These are phyloP conservation scores for Dictyostelium purpureum DNA, from an alignment of 78 protist species.

Conservation along the genomic window DNA sequence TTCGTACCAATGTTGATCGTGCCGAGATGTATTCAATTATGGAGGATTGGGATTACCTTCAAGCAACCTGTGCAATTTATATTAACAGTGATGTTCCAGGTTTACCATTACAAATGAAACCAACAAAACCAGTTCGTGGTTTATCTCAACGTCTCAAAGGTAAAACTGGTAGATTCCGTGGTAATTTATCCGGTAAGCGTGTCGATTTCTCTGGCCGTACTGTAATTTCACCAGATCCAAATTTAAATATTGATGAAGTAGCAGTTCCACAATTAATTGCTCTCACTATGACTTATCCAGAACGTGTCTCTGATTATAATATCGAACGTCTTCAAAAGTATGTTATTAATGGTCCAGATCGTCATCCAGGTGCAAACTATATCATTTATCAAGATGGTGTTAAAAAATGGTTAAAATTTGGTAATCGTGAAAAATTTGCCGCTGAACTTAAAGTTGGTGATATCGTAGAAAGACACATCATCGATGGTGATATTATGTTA, in stretches of 20 bases:
- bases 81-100: slow-evolving; percentile 90
- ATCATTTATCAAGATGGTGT: slow-evolving; percentile 75
- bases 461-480: slow-evolving; percentile 98
- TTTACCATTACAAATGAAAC: slow-evolving; percentile 69
- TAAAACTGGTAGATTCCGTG: slow-evolving; percentile 98
- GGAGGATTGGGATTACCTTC: slow-evolving; percentile 94
- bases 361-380: slow-evolving; percentile 95
- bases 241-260: slow-evolving; percentile 96
- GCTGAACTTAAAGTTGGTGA: slow-evolving; percentile 85
- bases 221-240: slow-evolving; percentile 99
- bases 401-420: slow-evolving; percentile 74
- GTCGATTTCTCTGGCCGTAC: slow-evolving; percentile 99
- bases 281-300: slow-evolving; percentile 96
- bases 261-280: slow-evolving; percentile 95
- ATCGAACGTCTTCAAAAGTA: slow-evolving; percentile 51
- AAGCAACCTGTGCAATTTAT: slow-evolving; percentile 82
- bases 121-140: slow-evolving; percentile 92
- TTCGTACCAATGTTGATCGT: slow-evolving; percentile 37
- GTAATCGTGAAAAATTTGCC: slow-evolving; percentile 81
- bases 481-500: slow-evolving; percentile 96
- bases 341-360: slow-evolving; percentile 87
- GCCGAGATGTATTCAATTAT: slow-evolving; percentile 41
- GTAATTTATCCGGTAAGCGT: slow-evolving; percentile 99
- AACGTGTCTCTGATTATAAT: slow-evolving; percentile 92
- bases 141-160: slow-evolving; percentile 99